Evolutionary conservation across 2,329 filamentous ascomycete genomes (phyloP).

Genomic region (Colletotrichum filicis): DNA sequence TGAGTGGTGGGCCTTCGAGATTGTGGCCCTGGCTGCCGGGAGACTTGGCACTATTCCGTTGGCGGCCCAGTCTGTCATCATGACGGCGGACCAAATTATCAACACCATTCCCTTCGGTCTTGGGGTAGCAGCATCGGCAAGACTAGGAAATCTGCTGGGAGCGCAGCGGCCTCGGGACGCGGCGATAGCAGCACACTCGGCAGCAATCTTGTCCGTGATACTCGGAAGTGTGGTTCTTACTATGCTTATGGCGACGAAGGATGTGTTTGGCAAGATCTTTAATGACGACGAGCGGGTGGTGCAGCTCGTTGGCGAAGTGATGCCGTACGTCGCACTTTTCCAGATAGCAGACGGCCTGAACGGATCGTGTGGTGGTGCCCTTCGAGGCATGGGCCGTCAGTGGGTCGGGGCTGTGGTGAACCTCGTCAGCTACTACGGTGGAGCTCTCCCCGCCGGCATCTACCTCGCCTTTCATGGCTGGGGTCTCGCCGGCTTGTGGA

Average conservation of each 20-base stretch:
- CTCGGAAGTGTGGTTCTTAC: slow-evolving; percentile 75
- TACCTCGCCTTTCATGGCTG: slow-evolving; percentile 88
- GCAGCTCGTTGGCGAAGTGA: slow-evolving; percentile 77
- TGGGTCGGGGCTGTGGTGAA: slow-evolving; percentile 88
- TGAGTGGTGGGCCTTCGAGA: slow-evolving; percentile 96
- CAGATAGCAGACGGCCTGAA: slow-evolving; percentile 92
- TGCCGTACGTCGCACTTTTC: slow-evolving; percentile 89
- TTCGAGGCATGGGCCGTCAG: slow-evolving; percentile 87
- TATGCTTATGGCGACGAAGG: slow-evolving; percentile 75
- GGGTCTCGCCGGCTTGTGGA: slow-evolving; percentile 84
- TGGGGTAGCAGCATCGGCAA: slow-evolving; percentile 81
- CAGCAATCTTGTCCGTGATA: slow-evolving; percentile 77
- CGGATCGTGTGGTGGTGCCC: slow-evolving; percentile 82
- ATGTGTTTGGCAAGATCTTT: slow-evolving; percentile 82
- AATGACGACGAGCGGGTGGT: slow-evolving; percentile 82
- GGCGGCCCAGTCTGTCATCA: slow-evolving; percentile 87
- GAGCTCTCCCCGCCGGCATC: slow-evolving; percentile 83
- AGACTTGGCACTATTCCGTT: slow-evolving; percentile 82
- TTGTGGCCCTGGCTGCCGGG: slow-evolving; percentile 85
- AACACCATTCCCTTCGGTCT: slow-evolving; percentile 89
- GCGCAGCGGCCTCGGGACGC: slow-evolving; percentile 74
- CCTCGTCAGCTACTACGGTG: slow-evolving; percentile 84
- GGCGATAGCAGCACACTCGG: slow-evolving; percentile 77
- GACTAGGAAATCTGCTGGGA: slow-evolving; percentile 84
- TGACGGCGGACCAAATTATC: slow-evolving; percentile 88